Conservation (phyloP, 139 green algal genomes). For the Dunaliella primolecta region DNA sequence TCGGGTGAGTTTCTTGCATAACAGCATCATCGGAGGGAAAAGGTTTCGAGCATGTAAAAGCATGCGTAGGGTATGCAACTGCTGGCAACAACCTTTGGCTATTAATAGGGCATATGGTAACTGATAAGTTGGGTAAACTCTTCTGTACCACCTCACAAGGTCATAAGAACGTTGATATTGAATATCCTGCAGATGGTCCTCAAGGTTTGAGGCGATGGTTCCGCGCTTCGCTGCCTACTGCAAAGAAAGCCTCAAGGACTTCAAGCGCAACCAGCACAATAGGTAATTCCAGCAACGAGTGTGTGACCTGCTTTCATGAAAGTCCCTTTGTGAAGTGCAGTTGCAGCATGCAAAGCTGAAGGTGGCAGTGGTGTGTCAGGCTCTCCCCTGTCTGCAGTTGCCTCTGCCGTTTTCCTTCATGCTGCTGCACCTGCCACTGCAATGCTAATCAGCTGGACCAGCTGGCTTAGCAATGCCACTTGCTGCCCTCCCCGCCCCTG, state of each 20-base stretch:
- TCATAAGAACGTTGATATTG: too few species aligned
- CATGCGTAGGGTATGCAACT: background rate
- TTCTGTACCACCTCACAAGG: too few species aligned
- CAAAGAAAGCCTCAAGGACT: slow-evolving; percentile 29
- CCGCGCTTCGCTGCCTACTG: slow-evolving; percentile 30
- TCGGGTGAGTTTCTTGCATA: slow-evolving; percentile 20
- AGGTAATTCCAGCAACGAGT: background rate
- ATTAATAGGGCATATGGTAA: background rate
- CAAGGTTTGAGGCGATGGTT: slow-evolving; percentile 11
- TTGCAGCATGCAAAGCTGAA: background rate
- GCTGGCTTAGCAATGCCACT: background rate
- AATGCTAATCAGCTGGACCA: too few species aligned
- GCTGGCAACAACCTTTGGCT: background rate
- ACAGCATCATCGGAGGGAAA: background rate
- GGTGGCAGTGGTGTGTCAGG: background rate
- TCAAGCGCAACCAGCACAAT: slow-evolving; percentile 55
- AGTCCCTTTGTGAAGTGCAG: background rate
- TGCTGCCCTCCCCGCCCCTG: too few species aligned
- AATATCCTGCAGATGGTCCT: background rate
- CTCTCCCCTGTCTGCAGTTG: background rate
- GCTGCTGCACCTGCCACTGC: too few species aligned
- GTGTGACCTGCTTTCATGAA: background rate
- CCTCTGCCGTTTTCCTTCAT: too few species aligned
- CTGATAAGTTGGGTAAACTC: too few species aligned
- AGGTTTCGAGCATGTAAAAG: background rate